Percentiles rank a stretch among this genome's conserved stretches.
Conservation (phyloP, 192 early-diverging fungal genomes). For the Coemansia sp. region DNA sequence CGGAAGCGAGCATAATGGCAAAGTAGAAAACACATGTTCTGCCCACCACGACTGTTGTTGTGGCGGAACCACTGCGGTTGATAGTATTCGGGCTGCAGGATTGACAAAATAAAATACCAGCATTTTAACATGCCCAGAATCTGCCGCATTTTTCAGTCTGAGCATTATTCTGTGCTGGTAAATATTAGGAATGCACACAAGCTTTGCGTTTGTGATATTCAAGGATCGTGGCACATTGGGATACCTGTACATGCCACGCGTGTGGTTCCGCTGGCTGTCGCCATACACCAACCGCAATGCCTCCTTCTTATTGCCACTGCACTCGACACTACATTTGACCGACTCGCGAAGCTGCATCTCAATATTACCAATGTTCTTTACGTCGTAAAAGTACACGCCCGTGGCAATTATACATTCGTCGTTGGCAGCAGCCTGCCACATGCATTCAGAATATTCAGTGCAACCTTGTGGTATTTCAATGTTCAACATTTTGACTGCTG, state of each 20-base stretch:
- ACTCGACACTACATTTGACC: not conserved
- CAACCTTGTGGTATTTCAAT: not conserved
- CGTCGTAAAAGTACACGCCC: not conserved
- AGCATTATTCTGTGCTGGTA: not conserved
- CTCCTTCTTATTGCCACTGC: not conserved
- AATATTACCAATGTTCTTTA: not conserved
- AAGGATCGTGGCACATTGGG: not conserved
- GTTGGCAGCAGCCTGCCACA: not conserved
- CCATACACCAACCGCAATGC: not conserved
- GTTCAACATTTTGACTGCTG: not conserved
- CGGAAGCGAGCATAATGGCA: not conserved
- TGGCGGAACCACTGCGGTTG: not conserved
- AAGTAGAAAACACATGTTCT: not conserved
- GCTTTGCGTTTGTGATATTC: not conserved
- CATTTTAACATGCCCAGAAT: not conserved
- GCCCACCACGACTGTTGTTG: not conserved
- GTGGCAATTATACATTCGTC: not conserved
- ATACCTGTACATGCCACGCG: not conserved
- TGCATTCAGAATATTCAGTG: not conserved
- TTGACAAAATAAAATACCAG: not conserved
- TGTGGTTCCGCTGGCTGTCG: not conserved
- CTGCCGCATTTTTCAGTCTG: not conserved
- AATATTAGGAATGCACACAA: not conserved
- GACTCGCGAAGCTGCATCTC: not conserved
- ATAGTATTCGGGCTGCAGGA: not conserved